Conservation (phyloP, 2,329 filamentous ascomycete species). For the Ramularia endophylla region DNA sequence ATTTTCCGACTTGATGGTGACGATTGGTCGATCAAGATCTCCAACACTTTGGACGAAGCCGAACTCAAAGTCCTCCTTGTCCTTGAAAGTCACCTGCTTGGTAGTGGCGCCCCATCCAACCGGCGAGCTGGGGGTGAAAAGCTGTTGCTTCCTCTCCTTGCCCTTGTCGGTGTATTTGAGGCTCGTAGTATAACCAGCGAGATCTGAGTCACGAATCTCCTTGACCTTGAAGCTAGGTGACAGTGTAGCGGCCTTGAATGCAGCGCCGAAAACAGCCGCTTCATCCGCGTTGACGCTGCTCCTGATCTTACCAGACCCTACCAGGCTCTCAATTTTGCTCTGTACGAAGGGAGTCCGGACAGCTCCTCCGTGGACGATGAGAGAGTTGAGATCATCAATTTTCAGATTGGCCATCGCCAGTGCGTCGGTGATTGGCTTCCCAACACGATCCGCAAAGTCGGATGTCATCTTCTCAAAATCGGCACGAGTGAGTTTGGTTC, state of each 20-base stretch:
- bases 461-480: constrained; percentile 76
- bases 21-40: constrained; percentile 55
- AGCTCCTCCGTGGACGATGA: constrained; percentile 89
- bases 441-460: constrained; percentile 62
- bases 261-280: constrained; percentile 90
- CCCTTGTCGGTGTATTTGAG: constrained; percentile 65
- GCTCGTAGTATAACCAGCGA: constrained; percentile 64
- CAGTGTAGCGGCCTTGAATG: constrained; percentile 85
- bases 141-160: constrained; percentile 67
- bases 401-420: constrained; percentile 67
- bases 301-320: constrained; percentile 70
- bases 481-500: constrained; percentile 74
- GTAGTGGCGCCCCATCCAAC: constrained; percentile 55
- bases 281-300: constrained; percentile 97
- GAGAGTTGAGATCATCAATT: constrained; percentile 71
- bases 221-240: constrained; percentile 97
- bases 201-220: constrained; percentile 82
- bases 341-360: constrained; percentile 93
- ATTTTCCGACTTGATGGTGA: constrained; percentile 68
- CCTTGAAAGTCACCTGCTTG: constrained; percentile 80
- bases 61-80: constrained; percentile 74
- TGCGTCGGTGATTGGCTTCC: constrained; percentile 64
- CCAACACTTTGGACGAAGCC: constrained; percentile 69
- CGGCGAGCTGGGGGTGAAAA: constrained; percentile 73
- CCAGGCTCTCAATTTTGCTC: constrained; percentile 71